Base-by-base conservation (phyloP, 2,329 filamentous ascomycete species). In the Monosporascus cannonballus region DNA sequence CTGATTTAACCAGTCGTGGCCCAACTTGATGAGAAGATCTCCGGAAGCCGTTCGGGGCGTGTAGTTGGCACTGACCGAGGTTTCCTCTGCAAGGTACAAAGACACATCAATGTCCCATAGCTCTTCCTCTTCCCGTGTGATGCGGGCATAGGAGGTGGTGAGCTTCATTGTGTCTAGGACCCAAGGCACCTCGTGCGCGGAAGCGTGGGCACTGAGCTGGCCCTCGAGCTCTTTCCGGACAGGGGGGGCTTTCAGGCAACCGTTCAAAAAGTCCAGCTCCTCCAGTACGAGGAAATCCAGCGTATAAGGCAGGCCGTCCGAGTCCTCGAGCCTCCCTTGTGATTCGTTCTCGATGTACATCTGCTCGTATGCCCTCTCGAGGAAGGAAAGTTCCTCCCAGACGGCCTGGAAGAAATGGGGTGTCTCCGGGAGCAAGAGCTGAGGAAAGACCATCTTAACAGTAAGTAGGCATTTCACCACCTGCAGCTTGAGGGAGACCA, bases 51-150 rank as follows among this genome's bases (percentile, higher is more conserved):
- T 96, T 60, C 94, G 85, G 15, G 94, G 89, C 0, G 94, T 96
- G 72, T 97, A 99, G 69, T 97, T 97, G 34, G 92, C 89, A 14
- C 91, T 96, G 18, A 96, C 88, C 2, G 91, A 93, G 2, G 90
- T 93, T 72, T 97, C 93, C 70, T 99, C 94, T 1, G 91, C 93
- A 47, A 99, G 78, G 71, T 95, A 99, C 2, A 99, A 81, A 54
- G 96, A 97, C 60, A 95, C 88, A 69, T 99, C 94, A 57, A 96
- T 90, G 61, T 96, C 90, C 94, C 94, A 99, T 9, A 99, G 73
- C 7, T 89, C 90, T 71, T 96, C 90, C 66, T 97, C 94, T 69
- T 99, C 94, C 27, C 84, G 85, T 2, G 89, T 92, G 61, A 99
- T 95, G 59, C 93, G 90, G 14, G 91, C 87, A 70, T 96, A 97